phyloP scores from a whole-genome alignment of 2,329 filamentous ascomycete species.

The Cyanodermella asteris region DNA sequence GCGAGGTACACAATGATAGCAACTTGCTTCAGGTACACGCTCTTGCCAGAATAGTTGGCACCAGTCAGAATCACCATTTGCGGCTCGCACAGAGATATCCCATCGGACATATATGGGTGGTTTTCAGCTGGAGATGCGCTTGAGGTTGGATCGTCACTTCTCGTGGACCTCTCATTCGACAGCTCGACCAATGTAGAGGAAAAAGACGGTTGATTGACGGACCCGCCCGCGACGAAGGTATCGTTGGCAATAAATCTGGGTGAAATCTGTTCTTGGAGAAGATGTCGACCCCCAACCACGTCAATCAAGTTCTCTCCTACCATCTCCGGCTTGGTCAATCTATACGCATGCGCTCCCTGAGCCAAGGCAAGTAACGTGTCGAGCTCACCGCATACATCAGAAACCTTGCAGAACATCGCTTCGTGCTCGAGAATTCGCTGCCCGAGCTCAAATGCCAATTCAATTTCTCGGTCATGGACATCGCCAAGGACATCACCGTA shows the following conservation, averaged over 20 bases:
- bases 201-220: conserved; percentile 10
- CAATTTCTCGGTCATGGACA: conserved; percentile 71
- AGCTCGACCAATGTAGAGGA: neutral
- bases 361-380: conserved; percentile 65
- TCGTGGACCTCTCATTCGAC: too few relatives aligned
- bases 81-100: conserved; percentile 17
- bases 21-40: conserved; percentile 81
- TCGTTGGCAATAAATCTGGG: conserved; percentile 67
- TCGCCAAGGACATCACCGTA: conserved; percentile 69
- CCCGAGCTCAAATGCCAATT: conserved; percentile 61
- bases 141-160: too few relatives aligned
- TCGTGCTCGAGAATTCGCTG: conserved; percentile 49
- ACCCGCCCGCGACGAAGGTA: conserved; percentile 44
- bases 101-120: too few relatives aligned
- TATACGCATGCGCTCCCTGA: conserved; percentile 52
- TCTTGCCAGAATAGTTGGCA: conserved; percentile 93
- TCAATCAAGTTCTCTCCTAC: conserved; percentile 46
- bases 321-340: conserved; percentile 47
- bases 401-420: conserved; percentile 41
- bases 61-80: conserved; percentile 69
- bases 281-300: conserved; percentile 63
- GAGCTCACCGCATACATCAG: conserved; percentile 64
- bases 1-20: conserved; percentile 82
- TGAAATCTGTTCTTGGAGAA: conserved; percentile 67
- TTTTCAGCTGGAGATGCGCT: too few relatives aligned